A percentile compares a stretch with the other conserved stretches of the same genome.
Conservation (phyloP, 2,329 filamentous ascomycete genomes). For the Botryotinia narcissicola region DNA sequence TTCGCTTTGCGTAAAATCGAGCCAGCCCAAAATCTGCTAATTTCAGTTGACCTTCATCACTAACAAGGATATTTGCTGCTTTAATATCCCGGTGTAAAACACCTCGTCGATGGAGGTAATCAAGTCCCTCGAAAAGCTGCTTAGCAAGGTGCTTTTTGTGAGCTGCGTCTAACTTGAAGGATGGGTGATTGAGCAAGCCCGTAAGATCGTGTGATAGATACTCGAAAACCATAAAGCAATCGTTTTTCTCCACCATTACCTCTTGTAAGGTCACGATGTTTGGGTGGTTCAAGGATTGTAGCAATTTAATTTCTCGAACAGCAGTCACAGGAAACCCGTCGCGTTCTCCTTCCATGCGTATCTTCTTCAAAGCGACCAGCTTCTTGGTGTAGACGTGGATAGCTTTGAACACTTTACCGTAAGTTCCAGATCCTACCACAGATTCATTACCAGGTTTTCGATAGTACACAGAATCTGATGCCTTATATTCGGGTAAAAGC, state of each 20-base stretch:
- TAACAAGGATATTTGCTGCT: conserved; percentile 94
- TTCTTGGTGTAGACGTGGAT: conserved; percentile 86
- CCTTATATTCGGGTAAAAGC: conserved; percentile 67
- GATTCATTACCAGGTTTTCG: conserved; percentile 97
- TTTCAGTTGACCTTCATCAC: conserved; percentile 83
- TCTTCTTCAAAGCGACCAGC: conserved; percentile 82
- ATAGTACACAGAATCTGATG: conserved; percentile 88
- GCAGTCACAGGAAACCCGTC: conserved; percentile 91
- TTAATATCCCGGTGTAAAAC: conserved; percentile 98
- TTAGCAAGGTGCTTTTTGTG: conserved; percentile 92
- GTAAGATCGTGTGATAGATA: conserved; percentile 96
- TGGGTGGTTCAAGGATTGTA: conserved; percentile 79
- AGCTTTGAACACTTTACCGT: conserved; percentile 94
- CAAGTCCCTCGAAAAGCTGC: conserved; percentile 89
- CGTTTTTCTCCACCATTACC: conserved; percentile 97
- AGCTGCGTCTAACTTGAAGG: conserved; percentile 76
- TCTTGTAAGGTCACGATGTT: conserved; percentile 84
- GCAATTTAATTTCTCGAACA: conserved; percentile 83
- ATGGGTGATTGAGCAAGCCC: conserved; percentile 89
- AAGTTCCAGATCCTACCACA: conserved; percentile 91
- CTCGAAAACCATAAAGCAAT: conserved; percentile 99
- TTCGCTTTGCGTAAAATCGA: conserved; percentile 90
- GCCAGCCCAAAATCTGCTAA: conserved; percentile 95
- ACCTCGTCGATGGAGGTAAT: conserved; percentile 90
- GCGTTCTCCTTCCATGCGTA: conserved; percentile 88